Percentiles rank a stretch among this genome's conserved stretches.
phyloP scores from a whole-genome alignment of 371 early-diverging fungal genomes.

The Parasitella parasitica region DNA sequence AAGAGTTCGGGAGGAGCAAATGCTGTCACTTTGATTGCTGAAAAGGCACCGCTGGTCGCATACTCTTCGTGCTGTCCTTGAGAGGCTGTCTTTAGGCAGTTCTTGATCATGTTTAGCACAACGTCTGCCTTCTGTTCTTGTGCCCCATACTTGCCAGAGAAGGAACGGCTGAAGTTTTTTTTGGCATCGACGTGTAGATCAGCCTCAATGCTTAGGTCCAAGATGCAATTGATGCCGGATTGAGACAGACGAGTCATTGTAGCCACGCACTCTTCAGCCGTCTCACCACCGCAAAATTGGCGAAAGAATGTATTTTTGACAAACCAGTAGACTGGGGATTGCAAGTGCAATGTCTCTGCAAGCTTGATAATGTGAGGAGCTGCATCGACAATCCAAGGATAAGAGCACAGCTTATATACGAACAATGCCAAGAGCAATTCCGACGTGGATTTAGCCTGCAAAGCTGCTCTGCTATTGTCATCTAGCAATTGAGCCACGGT shows the following conservation, averaged over 20 bases:
- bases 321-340: slow-evolving; percentile 62
- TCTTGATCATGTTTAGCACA: slow-evolving; percentile 60
- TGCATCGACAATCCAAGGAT: slow-evolving; percentile 42
- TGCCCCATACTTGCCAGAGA: slow-evolving; percentile 13
- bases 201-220: slow-evolving; percentile 84
- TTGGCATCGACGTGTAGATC: slow-evolving; percentile 60
- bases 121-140: slow-evolving; percentile 59
- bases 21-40: slow-evolving; percentile 90
- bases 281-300: slow-evolving; percentile 93
- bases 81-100: slow-evolving; percentile 69
- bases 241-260: slow-evolving; percentile 70
- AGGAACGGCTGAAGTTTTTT: slow-evolving; percentile 37
- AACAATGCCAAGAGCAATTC: slow-evolving; percentile 34
- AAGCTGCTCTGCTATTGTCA: slow-evolving; percentile 46
- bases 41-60: slow-evolving; percentile 56
- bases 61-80: slow-evolving; percentile 41
- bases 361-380: slow-evolving; percentile 49
- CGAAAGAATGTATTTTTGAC: slow-evolving; percentile 85
- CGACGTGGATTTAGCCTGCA: slow-evolving; percentile 48
- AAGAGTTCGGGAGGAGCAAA: slow-evolving; percentile 76
- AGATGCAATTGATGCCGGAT: slow-evolving; percentile 77
- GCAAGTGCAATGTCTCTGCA: slow-evolving; percentile 61
- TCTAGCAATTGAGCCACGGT: slow-evolving; percentile 32
- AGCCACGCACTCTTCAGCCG: slow-evolving; percentile 72
- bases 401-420: slow-evolving; percentile 40